A percentile compares a stretch with the other conserved stretches of the same genome.
Evolutionary conservation across 371 early-diverging fungal species (phyloP).

Genomic region (Mucor lusitanicus): DNA sequence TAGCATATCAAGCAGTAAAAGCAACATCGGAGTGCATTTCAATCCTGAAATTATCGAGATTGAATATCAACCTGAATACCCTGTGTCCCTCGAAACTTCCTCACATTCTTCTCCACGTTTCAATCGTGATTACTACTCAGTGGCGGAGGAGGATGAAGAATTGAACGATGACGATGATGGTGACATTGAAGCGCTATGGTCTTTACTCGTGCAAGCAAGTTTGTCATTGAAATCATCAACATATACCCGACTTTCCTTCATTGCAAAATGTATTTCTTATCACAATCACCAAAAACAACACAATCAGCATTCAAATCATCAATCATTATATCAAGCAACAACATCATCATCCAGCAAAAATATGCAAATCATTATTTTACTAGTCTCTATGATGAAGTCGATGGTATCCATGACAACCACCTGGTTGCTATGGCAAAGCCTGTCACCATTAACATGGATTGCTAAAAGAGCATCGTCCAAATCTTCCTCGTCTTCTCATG

Average conservation of each 20-base stretch:
- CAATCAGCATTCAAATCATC: slow-evolving; percentile 1
- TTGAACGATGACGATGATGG: slow-evolving; percentile 8
- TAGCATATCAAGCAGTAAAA: slow-evolving; percentile 3
- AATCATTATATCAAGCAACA: slow-evolving; percentile 2
- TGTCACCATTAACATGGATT: slow-evolving; percentile 20
- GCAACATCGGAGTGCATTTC: slow-evolving; percentile 25
- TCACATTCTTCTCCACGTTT: background rate
- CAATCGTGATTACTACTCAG: background rate
- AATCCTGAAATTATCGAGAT: slow-evolving; percentile 37
- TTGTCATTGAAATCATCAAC: slow-evolving; percentile 9
- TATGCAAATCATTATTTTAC: slow-evolving; percentile 8
- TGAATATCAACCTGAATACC: slow-evolving; percentile 34
- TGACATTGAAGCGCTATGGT: slow-evolving; percentile 15
- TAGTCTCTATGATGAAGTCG: slow-evolving; percentile 19
- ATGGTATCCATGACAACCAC: slow-evolving; percentile 25
- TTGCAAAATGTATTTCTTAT: slow-evolving; percentile 2
- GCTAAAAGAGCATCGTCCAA: slow-evolving; percentile 4
- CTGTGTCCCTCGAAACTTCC: slow-evolving; percentile 14
- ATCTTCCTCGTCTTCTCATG: background rate
- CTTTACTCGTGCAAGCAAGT: slow-evolving; percentile 7
- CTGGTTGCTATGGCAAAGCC: slow-evolving; percentile 23
- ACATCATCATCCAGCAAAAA: background rate
- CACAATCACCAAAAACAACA: background rate
- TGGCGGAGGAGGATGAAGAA: background rate
- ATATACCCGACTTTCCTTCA: slow-evolving; percentile 1